Base-by-base conservation (phyloP, 805 yeast genomes). In the Scheffersomyces coipomensis region DNA sequence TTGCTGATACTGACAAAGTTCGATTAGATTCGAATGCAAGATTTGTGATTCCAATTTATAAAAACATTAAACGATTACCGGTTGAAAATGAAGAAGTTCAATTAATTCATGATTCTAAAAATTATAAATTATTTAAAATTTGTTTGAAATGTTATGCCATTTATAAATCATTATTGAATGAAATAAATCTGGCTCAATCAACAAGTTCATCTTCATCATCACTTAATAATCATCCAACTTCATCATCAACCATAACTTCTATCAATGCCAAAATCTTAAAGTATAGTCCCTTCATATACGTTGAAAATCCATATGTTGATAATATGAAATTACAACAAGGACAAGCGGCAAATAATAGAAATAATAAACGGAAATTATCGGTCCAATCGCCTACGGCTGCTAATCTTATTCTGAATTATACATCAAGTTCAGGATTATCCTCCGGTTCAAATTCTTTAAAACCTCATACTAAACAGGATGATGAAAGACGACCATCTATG, bases 1-100 rank as follows among this genome's bases (percentile, higher is more conserved):
- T n/a, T 18, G 21, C 24, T 16, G 22, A 13, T 22, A 17, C 15
- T 4, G 32, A 33, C 12, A 17, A 21, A 21, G 49, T 53, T 27
- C 52, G 49, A 44, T 43, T 51, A 34, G 67, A 55, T 42, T 38
- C 43, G 13, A 32, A 44, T 19, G 67, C 68, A 13, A 53, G 70
- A 23, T 53, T 65, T 33, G 65, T 65, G 39, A 50, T 65, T n/a
- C 71, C 74, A n/a, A 46, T 63, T 11, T 55, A 50, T 44, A 48
- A 49, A 19, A 56, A 62, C 24, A 22, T 39, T 39, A 58, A 44
- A 22, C 33, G 18, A 23, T 30, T 25, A 3, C 10, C 22, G 8
- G 12, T 19, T 8, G 13, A 21, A 2, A 39, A 38, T 32, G 21
- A 29, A 1, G 13, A 18, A 19, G 22, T 18, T 18, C 23, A 17